phyloP scores from a whole-genome alignment of 306 rosid genomes.

The Prunus armeniaca region DNA sequence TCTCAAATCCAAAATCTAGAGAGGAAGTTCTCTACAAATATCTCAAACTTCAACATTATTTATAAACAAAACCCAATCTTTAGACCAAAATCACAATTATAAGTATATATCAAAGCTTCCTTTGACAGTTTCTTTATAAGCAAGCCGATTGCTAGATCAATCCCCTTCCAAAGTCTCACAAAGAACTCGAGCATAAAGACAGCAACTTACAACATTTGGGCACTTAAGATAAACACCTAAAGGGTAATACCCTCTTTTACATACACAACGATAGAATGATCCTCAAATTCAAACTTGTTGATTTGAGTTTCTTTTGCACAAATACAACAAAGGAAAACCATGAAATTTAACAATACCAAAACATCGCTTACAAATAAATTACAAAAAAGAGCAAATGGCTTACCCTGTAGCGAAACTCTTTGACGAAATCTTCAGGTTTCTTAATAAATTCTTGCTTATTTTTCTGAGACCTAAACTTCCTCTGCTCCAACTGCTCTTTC shows the following conservation, averaged over 20 bases:
- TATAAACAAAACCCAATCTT: background rate
- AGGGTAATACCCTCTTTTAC: background rate
- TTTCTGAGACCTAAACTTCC: conserved; percentile 34
- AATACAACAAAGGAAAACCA: background rate
- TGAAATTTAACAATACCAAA: background rate
- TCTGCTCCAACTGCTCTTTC: conserved; percentile 51
- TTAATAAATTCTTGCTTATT: conserved; percentile 47
- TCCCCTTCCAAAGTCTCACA: background rate
- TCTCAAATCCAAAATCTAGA: background rate
- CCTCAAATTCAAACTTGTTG: background rate
- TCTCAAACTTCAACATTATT: background rate
- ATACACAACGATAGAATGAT: background rate
- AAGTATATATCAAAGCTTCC: background rate
- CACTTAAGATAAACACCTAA: background rate
- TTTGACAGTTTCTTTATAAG: background rate
- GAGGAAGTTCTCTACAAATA: background rate
- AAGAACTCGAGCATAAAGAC: background rate
- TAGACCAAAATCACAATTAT: background rate
- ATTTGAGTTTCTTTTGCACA: background rate
- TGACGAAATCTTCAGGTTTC: conserved; percentile 78
- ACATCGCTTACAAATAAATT: background rate
- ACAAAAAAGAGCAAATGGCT: background rate
- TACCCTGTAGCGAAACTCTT: conserved; percentile 65
- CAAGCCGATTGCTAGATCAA: background rate
- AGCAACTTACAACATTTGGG: background rate